A percentile compares a stretch with the other conserved stretches of the same genome.
These are phyloP conservation scores for Blastocystis sp. DNA, from an alignment of 352 stramenopile genomes.

Conservation along the genomic window DNA sequence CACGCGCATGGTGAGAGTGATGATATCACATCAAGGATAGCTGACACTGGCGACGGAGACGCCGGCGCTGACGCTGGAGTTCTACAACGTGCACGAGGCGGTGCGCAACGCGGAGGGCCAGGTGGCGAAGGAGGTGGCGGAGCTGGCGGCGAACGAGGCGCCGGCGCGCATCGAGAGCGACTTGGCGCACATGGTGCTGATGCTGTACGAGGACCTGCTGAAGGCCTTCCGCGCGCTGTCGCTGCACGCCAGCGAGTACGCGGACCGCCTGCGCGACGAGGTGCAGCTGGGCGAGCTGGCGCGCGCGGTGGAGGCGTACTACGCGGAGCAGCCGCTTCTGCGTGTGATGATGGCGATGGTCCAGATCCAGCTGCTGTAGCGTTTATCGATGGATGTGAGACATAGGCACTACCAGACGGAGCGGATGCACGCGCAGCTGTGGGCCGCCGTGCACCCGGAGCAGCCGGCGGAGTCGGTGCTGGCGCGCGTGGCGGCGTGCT, in stretches of 20 bases:
- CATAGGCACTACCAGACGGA: not conserved
- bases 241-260: not conserved
- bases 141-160: not conserved
- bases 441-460: not conserved
- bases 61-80: too few relatives aligned
- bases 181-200: not conserved
- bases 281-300: not conserved
- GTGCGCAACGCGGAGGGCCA: not conserved
- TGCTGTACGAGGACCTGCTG: not conserved
- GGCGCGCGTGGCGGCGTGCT: not conserved
- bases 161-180: conserved; percentile 23
- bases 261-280: conserved; percentile 25
- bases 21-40: not conserved
- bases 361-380: conserved; percentile 1
- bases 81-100: conserved; percentile 17
- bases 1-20: not conserved
- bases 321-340: not conserved
- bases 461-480: too few relatives aligned
- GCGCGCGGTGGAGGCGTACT: not conserved
- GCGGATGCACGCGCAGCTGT: not conserved
- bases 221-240: not conserved
- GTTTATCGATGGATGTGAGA: not conserved
- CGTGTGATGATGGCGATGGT: not conserved
- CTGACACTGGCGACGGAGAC: not conserved
- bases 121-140: too few relatives aligned